Base-by-base conservation (phyloP, 257 asterid species). In the Penstemon davidsonii region DNA sequence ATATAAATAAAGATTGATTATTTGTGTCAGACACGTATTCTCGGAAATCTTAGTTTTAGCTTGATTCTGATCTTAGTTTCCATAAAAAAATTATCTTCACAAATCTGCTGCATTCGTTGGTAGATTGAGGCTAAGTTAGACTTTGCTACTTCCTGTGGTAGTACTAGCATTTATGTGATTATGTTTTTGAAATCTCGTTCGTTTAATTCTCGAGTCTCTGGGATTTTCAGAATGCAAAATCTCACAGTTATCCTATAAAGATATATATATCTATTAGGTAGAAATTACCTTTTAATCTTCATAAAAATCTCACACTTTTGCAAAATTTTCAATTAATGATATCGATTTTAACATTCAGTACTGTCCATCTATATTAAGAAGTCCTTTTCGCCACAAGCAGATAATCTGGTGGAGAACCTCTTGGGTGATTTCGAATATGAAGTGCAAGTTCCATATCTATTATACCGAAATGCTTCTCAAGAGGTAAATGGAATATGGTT, bases 401-500 rank as follows among this genome's bases (percentile, higher is more conserved):
- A 89, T 69, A 92, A 92, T 82, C 81, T 92, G 74, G 98, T 92
- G 83, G 98, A 89, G 87, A 87, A 92, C 87, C 88, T 92, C 65
- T 79, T 87, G 87, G 98, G 88, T 61, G 96, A 87, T 80, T 87
- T 92, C 76, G 96, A 92, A 80, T 92, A 84, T 80, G 98, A 92
- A 84, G 77, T 92, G 75, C 96, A 92, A 83, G 84, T 83, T 67
- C 98, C 96, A 47, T 92, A 87, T 80, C 76, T 92, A 56, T 60
- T 89, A 57, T 92, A 92, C 69, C 88, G 95, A 68, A 92, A 89
- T 79, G 90, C 98, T 54, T 84, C 92, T 15, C 96, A 89, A 80
- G 98, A 92, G 78, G 96, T 92, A 39, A 92, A 89, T 70, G 96
- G 96, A 37, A 89, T 92, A 84, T 89, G 98, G 98, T 92, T 92